Percentiles rank a stretch among this genome's conserved stretches.
Conservation (phyloP, 2,329 filamentous ascomycete species). For the Trichoderma sp. region DNA sequence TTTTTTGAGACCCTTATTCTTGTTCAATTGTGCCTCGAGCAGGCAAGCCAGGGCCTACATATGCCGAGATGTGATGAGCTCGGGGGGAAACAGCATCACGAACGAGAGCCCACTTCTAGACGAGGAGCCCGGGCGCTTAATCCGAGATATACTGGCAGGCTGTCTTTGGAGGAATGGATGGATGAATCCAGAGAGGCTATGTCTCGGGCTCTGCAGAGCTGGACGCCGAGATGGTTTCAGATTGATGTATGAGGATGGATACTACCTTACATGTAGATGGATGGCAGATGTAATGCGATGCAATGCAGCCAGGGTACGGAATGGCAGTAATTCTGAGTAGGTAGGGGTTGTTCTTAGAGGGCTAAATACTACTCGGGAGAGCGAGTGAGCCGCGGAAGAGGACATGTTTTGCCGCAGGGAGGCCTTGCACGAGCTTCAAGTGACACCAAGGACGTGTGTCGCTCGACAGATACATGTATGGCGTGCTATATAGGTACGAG, state of each 20-base stretch:
- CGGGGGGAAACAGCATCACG: neutral
- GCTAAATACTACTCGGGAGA: no score
- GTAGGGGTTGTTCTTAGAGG: no score
- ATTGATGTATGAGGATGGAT: neutral
- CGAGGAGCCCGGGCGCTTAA: constrained; percentile 6
- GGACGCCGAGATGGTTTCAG: constrained; percentile 14
- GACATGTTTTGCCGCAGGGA: no score
- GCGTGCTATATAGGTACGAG: no score
- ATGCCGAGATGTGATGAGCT: neutral
- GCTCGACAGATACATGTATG: no score
- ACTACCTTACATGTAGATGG: neutral
- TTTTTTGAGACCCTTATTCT: neutral
- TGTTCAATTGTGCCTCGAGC: no score
- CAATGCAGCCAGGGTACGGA: neutral
- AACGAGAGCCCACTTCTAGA: constrained; percentile 4
- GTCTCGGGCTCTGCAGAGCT: constrained; percentile 20
- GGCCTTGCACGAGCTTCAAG: no score
- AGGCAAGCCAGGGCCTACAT: no score
- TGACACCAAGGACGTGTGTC: no score
- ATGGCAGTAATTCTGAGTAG: no score
- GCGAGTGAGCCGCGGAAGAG: no score
- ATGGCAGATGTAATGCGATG: neutral
- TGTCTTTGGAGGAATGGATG: neutral
- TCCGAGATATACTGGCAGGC: no score
- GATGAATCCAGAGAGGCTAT: neutral